Evolutionary conservation across 495 filamentous ascomycete species (phyloP), one percentile per base, ranked within the genome.

Genomic region (Daldinia grandis): DNA sequence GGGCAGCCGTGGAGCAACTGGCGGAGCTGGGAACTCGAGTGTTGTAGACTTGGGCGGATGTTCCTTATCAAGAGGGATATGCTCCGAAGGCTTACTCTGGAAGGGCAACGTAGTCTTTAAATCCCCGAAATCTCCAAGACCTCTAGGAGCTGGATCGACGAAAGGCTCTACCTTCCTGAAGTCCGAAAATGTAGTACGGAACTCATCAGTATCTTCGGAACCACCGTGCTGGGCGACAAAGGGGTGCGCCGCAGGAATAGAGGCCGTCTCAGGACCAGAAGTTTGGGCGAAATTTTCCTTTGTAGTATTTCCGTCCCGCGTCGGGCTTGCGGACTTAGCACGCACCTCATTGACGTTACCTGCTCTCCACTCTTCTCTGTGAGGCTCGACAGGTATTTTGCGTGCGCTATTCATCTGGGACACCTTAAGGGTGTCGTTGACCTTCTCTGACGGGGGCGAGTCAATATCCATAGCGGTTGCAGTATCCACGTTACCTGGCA

Each of bases 91-190:
- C 30, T 83, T 80, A 44, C 91, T 94, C 63, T 89, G 79, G 76
- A 95, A 95, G 0, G 93, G 93, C 1, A 97, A 86, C 1, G 82
- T 89, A 6, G 85, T 80, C 25, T 82, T 83, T 37, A 97, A 78
- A 68, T 92, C 92, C 21, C 84, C 82, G 33, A 96, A 83, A 37
- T 88, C 87, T 19, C 83, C 78, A 5, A 95, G 87, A 14, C 89
- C 87, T 25, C 78, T 82, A 12, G 84, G 27, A 5, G 31, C 77
- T 15, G 82, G 79, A 33, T 79, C 79, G 3, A 81, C 80, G 42
- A 95, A 88, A 0, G 93, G 93, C 35, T 87, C 88, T 6, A 90
- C 85, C 30, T 90, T 87, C 9, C 83, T 81, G 5, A 96, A 84
- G 28, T 92, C 87, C 1, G 85, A 81, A 47, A 97, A 84, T 33